A percentile compares a stretch with the other conserved stretches of the same genome.
phyloP scores from a whole-genome alignment of 2,329 filamentous ascomycete genomes.

The Arthrobotrys musiformis region DNA sequence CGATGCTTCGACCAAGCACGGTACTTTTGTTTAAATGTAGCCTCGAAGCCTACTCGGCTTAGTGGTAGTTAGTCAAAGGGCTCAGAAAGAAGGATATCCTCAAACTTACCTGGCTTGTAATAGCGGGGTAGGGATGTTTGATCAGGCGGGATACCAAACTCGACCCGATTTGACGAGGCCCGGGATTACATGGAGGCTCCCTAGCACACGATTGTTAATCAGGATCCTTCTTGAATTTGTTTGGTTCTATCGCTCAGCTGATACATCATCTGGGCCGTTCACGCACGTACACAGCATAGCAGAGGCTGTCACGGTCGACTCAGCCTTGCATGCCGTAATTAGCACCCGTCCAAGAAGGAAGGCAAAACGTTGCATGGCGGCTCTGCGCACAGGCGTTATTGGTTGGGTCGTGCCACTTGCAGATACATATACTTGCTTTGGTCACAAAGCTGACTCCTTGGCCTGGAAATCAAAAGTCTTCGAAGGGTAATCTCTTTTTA shows the following conservation, averaged over 20 bases:
- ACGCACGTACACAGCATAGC: not conserved
- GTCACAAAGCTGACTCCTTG: conserved; percentile 19
- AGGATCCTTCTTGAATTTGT: not conserved
- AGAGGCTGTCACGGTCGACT: conserved; percentile 28
- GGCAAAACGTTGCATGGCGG: conserved; percentile 11
- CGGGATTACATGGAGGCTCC: not conserved
- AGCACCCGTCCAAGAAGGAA: conserved; percentile 19
- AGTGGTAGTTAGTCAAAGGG: not conserved
- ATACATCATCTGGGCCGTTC: not conserved
- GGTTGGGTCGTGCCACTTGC: conserved; percentile 7
- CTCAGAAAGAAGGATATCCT: not conserved
- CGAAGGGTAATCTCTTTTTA: conserved; percentile 14
- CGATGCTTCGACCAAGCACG: conserved; percentile 6
- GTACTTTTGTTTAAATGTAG: conserved; percentile 28
- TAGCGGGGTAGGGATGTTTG: conserved; percentile 24
- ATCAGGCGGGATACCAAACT: conserved; percentile 31
- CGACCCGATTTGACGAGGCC: conserved; percentile 43
- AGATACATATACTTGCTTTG: conserved; percentile 32
- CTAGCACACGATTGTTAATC: not conserved
- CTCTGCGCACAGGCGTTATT: conserved; percentile 6
- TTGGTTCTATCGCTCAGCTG: conserved; percentile 11
- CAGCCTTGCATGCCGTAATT: conserved; percentile 47
- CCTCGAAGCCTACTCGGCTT: conserved; percentile 10
- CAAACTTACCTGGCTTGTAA: conserved; percentile 3
- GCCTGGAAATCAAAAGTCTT: not conserved